phyloP scores from a whole-genome alignment of 768 basidiomycete species.

The Naganishia onofrii region DNA sequence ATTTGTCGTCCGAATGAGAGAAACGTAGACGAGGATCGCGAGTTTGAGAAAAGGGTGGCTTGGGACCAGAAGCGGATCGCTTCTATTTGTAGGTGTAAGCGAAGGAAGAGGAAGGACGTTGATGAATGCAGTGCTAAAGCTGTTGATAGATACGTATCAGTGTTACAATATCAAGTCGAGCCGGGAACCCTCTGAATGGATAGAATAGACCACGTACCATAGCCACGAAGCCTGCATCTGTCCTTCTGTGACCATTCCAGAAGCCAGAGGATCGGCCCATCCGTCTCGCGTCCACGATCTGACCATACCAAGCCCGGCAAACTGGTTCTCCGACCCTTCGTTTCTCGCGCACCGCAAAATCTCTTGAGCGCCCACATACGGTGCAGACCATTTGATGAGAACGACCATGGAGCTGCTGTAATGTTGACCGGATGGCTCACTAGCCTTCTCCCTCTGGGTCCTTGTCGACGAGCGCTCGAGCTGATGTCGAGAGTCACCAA shows the following conservation, averaged over 20 bases:
- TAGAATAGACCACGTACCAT: not conserved
- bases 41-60: not conserved
- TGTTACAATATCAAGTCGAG: not conserved
- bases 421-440: not conserved
- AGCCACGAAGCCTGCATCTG: constrained; percentile 16
- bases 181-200: too few relatives aligned
- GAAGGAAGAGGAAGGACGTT: not conserved
- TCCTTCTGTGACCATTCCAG: not conserved
- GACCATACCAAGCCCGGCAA: not conserved
- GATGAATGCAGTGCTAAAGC: not conserved
- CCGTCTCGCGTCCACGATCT: not conserved
- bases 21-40: not conserved
- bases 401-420: not conserved
- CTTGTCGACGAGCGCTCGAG: not conserved
- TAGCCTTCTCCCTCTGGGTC: not conserved
- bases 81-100: not conserved
- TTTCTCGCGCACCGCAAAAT: not conserved
- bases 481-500: not conserved
- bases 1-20: not conserved
- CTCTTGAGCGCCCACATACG: not conserved
- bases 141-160: not conserved
- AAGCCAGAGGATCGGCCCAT: not conserved
- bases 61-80: not conserved
- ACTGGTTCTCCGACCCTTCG: not conserved
- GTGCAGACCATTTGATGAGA: not conserved